A percentile compares a stretch with the other conserved stretches of the same genome.
These are phyloP conservation scores for Myxozyma vanderwaltii DNA, from an alignment of 805 yeast species.

Conservation along the genomic window DNA sequence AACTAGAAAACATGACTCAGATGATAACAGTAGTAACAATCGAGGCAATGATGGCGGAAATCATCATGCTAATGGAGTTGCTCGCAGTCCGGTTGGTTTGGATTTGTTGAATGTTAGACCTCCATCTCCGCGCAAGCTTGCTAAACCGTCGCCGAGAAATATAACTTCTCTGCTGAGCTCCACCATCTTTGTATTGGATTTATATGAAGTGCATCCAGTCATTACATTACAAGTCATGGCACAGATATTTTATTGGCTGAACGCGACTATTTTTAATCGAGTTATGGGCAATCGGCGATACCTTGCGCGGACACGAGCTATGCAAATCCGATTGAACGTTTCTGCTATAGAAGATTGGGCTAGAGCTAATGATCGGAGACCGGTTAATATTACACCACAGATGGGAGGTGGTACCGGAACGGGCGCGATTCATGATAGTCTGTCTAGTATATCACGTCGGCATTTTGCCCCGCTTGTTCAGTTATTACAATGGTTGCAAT, in stretches of 20 bases:
- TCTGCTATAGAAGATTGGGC: slow-evolving; percentile 94
- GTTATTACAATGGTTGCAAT: slow-evolving; percentile 86
- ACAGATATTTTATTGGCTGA: slow-evolving; percentile 76
- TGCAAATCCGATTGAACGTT: slow-evolving; percentile 84
- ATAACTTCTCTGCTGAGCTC: slow-evolving; percentile 73
- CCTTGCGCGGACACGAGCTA: slow-evolving; percentile 77
- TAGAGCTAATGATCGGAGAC: slow-evolving; percentile 61
- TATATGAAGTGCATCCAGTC: slow-evolving; percentile 78
- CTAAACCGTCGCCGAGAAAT: slow-evolving; percentile 76
- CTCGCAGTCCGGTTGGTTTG: not conserved
- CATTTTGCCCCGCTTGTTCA: slow-evolving; percentile 76
- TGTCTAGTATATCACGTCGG: slow-evolving; percentile 58
- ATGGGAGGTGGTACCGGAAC: slow-evolving; percentile 33
- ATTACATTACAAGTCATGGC: slow-evolving; percentile 78
- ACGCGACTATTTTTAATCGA: slow-evolving; percentile 70
- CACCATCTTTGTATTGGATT: slow-evolving; percentile 75
- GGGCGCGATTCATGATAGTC: slow-evolving; percentile 28
- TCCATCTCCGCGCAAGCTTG: slow-evolving; percentile 75
- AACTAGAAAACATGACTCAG: slow-evolving; percentile 30
- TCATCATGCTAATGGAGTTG: not conserved
- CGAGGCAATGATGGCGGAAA: not conserved
- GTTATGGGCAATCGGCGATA: slow-evolving; percentile 68
- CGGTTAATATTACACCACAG: slow-evolving; percentile 38
- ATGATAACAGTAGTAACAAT: not conserved
- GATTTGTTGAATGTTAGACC: slow-evolving; percentile 53